Evolutionary conservation across 2,329 filamentous ascomycete genomes (phyloP).

Genomic region (Aspergillus sp.): DNA sequence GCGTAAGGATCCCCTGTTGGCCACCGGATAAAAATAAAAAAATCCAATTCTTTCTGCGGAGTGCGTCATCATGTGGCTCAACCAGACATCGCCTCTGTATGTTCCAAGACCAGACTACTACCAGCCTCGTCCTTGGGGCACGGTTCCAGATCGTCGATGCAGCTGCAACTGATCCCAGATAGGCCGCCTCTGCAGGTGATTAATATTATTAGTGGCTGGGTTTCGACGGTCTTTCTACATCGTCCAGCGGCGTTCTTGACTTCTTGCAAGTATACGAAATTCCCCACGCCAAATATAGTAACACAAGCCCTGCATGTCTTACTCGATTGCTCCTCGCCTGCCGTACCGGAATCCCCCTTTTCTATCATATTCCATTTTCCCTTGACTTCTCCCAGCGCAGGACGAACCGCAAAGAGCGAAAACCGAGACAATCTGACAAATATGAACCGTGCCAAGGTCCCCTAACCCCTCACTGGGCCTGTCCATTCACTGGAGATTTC

Average conservation of each 20-base stretch:
- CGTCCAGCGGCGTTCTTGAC: too few relatives aligned
- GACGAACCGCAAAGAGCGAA: neutral
- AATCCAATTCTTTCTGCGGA: neutral
- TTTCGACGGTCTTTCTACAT: too few relatives aligned
- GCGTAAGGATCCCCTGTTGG: neutral
- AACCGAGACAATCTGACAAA: neutral
- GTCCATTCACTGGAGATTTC: neutral
- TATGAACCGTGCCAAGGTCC: slow-evolving; percentile 5
- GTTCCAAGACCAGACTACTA: neutral
- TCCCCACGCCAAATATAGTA: slow-evolving; percentile 19
- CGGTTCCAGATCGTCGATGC: too few relatives aligned
- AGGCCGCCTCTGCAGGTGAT: too few relatives aligned
- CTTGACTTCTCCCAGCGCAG: neutral
- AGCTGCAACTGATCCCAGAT: too few relatives aligned
- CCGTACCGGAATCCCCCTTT: neutral
- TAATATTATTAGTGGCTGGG: too few relatives aligned
- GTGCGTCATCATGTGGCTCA: neutral
- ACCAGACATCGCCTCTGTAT: neutral
- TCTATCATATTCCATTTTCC: neutral
- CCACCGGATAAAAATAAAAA: neutral
- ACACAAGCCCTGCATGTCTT: slow-evolving; percentile 21
- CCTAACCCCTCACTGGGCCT: neutral
- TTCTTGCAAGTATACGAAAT: neutral
- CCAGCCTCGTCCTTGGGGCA: too few relatives aligned
- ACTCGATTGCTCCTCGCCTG: neutral